Base-by-base conservation (phyloP, 2,329 filamentous ascomycete genomes). In the Chrysosporium keratinophilum region DNA sequence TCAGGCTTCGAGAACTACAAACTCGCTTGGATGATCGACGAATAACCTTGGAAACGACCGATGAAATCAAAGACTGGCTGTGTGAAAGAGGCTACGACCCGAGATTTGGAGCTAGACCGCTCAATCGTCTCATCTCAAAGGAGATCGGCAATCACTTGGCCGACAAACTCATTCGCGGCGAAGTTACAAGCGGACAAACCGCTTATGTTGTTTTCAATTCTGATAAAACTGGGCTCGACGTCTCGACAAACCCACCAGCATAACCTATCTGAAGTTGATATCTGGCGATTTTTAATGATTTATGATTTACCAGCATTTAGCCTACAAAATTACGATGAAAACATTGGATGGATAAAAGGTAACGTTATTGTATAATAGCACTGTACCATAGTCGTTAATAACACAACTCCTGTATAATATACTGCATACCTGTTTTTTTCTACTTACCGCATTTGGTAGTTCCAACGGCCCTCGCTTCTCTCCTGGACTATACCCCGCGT, bases 41-140 rank as follows among this genome's bases (percentile, higher is more conserved):
- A 52, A 95, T 97, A 67, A 79, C 74, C 0, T 77, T 98, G 3
- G 69, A 81, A 10, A 86, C 94, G 2, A 76, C 82, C 10, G 74
- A 83, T 44, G 75, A 84, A 2, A 87, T 90, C 41, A 87, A 86
- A 64, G 77, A 84, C 58, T 97, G 90, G 90, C 80, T 97, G 5
- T 89, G 88, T 40, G 85, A 93, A 58, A 81, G 83, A 58, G 91
- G 91, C 1, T 97, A 97, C 66, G 88, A 96, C 64, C 88, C 91
- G 19, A 84, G 84, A 63, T 97, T 88, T 66, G 93, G 93, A 58
- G 93, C 93, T 6, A 78, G 93, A 5, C 93, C 93, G 28, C 76
- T 97, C 33, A 96, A 97, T 69, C 78, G 93, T 37, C 78, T 97
- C 50, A 96, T 97, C 60, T 82, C 86, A 19, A 95, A 85, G 64